Evolutionary conservation across 2,329 filamentous ascomycete genomes (phyloP).

Genomic region (Pseudocercospora eumusae): DNA sequence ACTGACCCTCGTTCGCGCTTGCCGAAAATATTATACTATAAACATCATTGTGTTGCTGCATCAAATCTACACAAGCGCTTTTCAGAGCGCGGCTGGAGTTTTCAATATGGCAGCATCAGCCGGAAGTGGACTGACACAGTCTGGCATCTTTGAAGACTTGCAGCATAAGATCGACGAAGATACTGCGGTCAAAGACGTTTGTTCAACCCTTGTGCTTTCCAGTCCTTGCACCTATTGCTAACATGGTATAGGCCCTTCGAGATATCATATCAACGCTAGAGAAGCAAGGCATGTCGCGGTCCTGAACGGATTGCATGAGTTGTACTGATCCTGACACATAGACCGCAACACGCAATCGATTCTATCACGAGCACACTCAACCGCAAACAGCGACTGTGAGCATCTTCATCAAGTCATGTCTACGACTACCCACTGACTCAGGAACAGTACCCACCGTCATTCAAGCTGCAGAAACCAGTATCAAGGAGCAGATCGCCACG

Average conservation of each 20-base stretch:
- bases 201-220: background rate
- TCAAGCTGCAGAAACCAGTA: constrained; percentile 66
- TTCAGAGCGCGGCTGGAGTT: background rate
- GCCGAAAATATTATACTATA: background rate
- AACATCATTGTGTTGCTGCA: background rate
- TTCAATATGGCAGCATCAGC: constrained; percentile 24
- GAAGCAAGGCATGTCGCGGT: constrained; percentile 47
- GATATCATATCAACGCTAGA: constrained; percentile 81
- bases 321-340: constrained; percentile 31
- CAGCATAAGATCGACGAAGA: constrained; percentile 91
- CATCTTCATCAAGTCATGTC: constrained; percentile 23
- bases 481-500: constrained; percentile 70
- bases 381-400: constrained; percentile 65
- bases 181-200: constrained; percentile 46
- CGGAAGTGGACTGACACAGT: constrained; percentile 42
- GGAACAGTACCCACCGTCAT: constrained; percentile 67
- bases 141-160: constrained; percentile 74
- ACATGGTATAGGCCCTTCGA: constrained; percentile 61
- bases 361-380: constrained; percentile 87
- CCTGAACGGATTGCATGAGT: background rate
- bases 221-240: background rate
- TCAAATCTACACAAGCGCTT: background rate
- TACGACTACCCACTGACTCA: constrained; percentile 5
- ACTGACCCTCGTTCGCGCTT: background rate
- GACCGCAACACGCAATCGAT: constrained; percentile 78